Conservation (phyloP, 2,329 filamentous ascomycete species). For the Monosporascus sp. region DNA sequence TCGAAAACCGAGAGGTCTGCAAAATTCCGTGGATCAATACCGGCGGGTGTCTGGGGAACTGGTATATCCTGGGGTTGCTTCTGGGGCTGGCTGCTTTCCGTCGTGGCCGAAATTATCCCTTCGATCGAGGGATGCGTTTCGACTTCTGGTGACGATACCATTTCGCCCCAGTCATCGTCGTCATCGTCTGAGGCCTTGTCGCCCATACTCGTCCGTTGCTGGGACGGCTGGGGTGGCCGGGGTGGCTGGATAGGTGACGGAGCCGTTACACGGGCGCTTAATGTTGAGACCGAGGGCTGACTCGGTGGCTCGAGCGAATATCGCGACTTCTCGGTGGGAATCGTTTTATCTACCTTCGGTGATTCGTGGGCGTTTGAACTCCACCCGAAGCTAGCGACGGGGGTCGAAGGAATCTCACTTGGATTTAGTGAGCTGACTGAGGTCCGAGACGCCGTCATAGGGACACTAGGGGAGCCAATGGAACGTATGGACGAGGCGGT, state of each 20-base stretch:
- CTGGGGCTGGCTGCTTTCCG: constrained; percentile 3
- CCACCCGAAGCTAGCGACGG: constrained; percentile 18
- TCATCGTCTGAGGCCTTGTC: constrained; percentile 29
- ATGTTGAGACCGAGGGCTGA: not conserved
- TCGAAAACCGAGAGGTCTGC: constrained; percentile 18
- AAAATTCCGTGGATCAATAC: constrained; percentile 12
- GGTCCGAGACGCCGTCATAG: not conserved
- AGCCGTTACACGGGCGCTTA: not conserved
- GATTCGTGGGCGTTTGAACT: constrained; percentile 8
- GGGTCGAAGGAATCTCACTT: not conserved
- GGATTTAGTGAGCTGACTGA: not conserved
- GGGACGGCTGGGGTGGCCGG: not conserved
- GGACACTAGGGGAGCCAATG: constrained; percentile 1
- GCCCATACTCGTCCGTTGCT: not conserved
- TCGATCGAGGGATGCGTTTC: constrained; percentile 3
- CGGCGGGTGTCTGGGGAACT: constrained; percentile 2
- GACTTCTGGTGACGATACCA: constrained; percentile 40
- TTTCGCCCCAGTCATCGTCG: constrained; percentile 57
- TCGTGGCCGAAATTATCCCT: not conserved
- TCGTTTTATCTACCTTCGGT: not conserved
- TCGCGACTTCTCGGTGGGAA: not conserved
- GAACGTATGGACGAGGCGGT: not conserved
- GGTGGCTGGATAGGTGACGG: not conserved
- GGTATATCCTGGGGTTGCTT: not conserved
- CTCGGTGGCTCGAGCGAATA: constrained; percentile 1